Percentiles rank a stretch among this genome's conserved stretches.
phyloP scores from a whole-genome alignment of 75 land plant genomes.

The Cupressus sempervirens region DNA sequence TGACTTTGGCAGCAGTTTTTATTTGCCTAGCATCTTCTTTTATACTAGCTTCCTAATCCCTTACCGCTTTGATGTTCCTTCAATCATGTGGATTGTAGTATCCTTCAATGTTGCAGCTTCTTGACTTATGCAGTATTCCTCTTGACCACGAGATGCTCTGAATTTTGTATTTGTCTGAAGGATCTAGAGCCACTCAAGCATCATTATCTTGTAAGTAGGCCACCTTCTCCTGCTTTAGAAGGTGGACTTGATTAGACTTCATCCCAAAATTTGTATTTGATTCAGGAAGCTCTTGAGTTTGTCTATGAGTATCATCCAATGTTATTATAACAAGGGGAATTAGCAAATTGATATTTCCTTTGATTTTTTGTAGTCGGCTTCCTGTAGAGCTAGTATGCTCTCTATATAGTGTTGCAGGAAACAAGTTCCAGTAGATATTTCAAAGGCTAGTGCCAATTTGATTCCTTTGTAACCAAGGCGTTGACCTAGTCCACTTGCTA shows the following conservation, averaged over 20 bases:
- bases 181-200: slow-evolving; percentile 84
- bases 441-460: slow-evolving; percentile 78
- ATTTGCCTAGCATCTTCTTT: too few relatives aligned
- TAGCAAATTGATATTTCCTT: slow-evolving; percentile 33
- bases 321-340: slow-evolving; percentile 99
- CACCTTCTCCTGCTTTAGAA: slow-evolving; percentile 97
- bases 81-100: too few relatives aligned
- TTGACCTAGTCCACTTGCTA: slow-evolving; percentile 97
- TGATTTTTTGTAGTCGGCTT: slow-evolving; percentile 41
- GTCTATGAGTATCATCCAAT: slow-evolving; percentile 87
- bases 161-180: slow-evolving; percentile 61
- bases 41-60: too few relatives aligned
- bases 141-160: too few relatives aligned
- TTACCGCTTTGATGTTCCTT: too few relatives aligned
- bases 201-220: slow-evolving; percentile 89
- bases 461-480: slow-evolving; percentile 95
- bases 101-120: too few relatives aligned
- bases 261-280: slow-evolving; percentile 89
- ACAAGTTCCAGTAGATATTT: slow-evolving; percentile 72
- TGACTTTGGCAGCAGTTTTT: too few relatives aligned
- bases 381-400: slow-evolving; percentile 78
- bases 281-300: slow-evolving; percentile 61
- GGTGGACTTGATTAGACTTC: slow-evolving; percentile 70
- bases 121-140: too few relatives aligned
- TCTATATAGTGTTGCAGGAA: slow-evolving; percentile 82